A percentile compares a stretch with the other conserved stretches of the same genome.
phyloP scores from a whole-genome alignment of 495 filamentous ascomycete species.

The Umbilicaria muhlenbergii region DNA sequence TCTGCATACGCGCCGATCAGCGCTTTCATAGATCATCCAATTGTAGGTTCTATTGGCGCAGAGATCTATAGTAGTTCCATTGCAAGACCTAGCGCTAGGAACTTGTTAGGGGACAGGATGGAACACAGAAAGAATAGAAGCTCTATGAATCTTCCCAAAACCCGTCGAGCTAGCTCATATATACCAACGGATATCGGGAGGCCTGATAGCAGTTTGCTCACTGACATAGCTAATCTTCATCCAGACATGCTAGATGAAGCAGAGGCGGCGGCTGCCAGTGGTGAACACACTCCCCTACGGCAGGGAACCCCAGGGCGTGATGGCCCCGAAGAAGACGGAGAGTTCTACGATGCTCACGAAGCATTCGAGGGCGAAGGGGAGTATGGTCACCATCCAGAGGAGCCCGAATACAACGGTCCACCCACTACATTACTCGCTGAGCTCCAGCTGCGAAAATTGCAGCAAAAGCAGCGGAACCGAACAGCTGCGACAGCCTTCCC shows the following conservation, averaged over 20 bases:
- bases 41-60: constrained; percentile 53
- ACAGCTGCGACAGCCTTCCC: constrained; percentile 50
- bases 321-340: constrained; percentile 4
- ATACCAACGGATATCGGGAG: constrained; percentile 8
- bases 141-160: constrained; percentile 7
- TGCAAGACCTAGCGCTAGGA: constrained; percentile 15
- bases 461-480: constrained; percentile 59
- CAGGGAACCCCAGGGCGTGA: too few relatives aligned
- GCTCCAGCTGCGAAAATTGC: constrained; percentile 73
- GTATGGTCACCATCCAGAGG: constrained; percentile 22
- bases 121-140: constrained; percentile 7
- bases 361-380: constrained; percentile 15
- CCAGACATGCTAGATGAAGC: too few relatives aligned
- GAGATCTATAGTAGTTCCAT: constrained; percentile 43
- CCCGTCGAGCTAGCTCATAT: constrained; percentile 7
- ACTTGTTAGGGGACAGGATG: constrained; percentile 10
- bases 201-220: constrained; percentile 13
- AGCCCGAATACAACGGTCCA: constrained; percentile 40
- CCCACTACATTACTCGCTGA: constrained; percentile 90
- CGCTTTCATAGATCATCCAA: constrained; percentile 88
- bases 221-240: too few relatives aligned
- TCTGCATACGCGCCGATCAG: constrained; percentile 82
- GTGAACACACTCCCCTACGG: too few relatives aligned
- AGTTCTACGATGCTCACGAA: constrained; percentile 13
- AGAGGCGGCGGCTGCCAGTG: too few relatives aligned